Conservation (phyloP, 306 rosid species). For the Mimosa bimucronata region DNA sequence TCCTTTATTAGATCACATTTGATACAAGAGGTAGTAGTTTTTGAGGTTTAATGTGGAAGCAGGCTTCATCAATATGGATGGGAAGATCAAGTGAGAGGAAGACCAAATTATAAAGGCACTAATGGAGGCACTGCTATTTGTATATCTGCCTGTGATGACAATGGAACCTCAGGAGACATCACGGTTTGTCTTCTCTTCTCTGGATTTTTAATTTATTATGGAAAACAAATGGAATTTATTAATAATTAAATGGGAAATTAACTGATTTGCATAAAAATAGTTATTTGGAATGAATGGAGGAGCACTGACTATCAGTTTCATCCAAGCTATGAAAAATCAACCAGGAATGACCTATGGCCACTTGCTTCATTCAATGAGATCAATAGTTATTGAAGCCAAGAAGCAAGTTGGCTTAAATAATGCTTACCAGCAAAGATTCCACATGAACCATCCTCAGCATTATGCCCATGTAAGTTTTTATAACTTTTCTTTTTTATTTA, state of each 20-base stretch:
- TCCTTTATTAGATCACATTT: too few relatives aligned
- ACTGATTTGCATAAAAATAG: not conserved
- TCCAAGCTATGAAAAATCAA: conserved; percentile 39
- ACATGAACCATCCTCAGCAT: conserved; percentile 25
- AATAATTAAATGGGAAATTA: not conserved
- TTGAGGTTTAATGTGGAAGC: not conserved
- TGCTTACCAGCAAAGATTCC: not conserved
- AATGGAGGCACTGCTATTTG: conserved; percentile 28
- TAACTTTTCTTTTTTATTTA: not conserved
- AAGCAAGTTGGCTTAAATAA: conserved; percentile 23
- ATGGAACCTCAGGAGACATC: conserved; percentile 23
- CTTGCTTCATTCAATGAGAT: conserved; percentile 35
- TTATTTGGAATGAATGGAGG: conserved; percentile 30
- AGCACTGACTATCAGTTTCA: conserved; percentile 45
- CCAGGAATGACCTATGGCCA: conserved; percentile 40
- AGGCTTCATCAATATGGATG: not conserved
- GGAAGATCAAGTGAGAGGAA: not conserved
- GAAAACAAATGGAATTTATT: not conserved
- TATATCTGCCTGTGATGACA: conserved; percentile 25
- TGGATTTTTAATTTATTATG: not conserved
- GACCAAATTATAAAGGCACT: conserved; percentile 14
- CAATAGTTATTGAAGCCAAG: conserved; percentile 36
- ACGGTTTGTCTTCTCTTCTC: not conserved
- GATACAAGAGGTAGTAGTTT: too few relatives aligned
- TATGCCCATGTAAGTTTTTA: conserved; percentile 43